These are phyloP conservation scores for Wallacemonas sp. DNA, from an alignment of 208 protist genomes.

Conservation along the genomic window DNA sequence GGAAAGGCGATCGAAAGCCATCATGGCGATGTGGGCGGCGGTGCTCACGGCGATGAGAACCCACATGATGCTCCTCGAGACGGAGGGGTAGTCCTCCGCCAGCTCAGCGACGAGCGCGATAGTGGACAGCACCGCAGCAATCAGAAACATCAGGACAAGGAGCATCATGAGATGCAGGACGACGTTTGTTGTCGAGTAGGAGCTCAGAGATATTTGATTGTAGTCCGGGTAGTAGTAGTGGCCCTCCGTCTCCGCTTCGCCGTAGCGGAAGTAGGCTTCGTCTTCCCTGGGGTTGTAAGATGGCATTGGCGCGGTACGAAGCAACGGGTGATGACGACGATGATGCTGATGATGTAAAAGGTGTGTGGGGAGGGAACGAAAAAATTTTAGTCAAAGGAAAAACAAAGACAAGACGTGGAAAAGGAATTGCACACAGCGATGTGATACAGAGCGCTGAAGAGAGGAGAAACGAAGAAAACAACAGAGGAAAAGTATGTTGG, in stretches of 20 bases:
- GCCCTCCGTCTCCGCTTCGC: conserved; percentile 25
- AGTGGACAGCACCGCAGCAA: conserved; percentile 37
- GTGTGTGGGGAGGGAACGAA: too few species aligned
- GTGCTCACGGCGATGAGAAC: conserved; percentile 35
- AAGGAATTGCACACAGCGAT: background rate
- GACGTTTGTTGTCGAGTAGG: conserved; percentile 48
- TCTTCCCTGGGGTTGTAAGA: conserved; percentile 2
- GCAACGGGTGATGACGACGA: too few species aligned
- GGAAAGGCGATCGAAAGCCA: conserved; percentile 51
- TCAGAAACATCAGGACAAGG: conserved; percentile 28
- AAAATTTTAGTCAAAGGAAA: too few species aligned
- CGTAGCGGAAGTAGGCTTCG: conserved; percentile 11
- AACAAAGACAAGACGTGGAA: background rate
- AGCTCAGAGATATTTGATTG: conserved; percentile 25
- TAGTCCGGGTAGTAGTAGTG: conserved; percentile 8
- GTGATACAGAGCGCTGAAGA: too few species aligned
- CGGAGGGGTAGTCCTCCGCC: conserved; percentile 57
- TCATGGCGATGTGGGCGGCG: conserved; percentile 37
- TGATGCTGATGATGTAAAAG: too few species aligned
- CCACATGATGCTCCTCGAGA: conserved; percentile 33
- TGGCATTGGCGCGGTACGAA: background rate
- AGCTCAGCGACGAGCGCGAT: conserved; percentile 45
- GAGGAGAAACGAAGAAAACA: conserved; percentile 18
- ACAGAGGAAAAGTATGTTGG: conserved; percentile 13
- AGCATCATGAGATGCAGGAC: conserved; percentile 50